Base-by-base conservation (phyloP, 2,329 filamentous ascomycete genomes). In the Aspergillus spinulosporus region DNA sequence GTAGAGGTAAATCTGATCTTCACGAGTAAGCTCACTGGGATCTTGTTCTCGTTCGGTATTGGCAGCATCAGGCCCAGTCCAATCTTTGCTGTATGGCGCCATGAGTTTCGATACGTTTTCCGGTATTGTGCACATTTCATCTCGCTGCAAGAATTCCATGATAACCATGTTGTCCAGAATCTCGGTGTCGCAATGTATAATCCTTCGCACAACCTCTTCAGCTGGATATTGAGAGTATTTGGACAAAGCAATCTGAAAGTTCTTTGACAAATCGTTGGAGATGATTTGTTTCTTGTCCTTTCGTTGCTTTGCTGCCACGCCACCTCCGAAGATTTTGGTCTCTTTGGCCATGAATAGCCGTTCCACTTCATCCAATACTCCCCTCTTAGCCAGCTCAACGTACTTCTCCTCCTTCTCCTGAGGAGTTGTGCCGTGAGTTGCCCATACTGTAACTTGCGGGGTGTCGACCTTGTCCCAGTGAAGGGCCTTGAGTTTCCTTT, bases 391-490 rank as follows among this genome's bases (percentile, higher is more conserved):
- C 58, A 99, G 83, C 68, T 97, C 94, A 39, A 88, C 86, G 70
- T 97, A 97, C 74, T 97, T 97, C 76, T 96, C 90, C 76, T 99
- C 94, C 69, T 92, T 90, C 59, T 89, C 89, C 71, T 95, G 88
- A 3, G 87, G 84, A n/a, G 90, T 95, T 4, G 90, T 88, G 31
- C 89, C 85, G 72, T 96, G 91, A 5, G 85, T 83, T 34, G 92
- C 92, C 93, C 93, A 97, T 66, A 97, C 90, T 52, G 93, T 97
- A 49, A 91, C 89, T 71, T 94, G 86, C 21, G 92, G 90, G 52
- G 89, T 84, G 74, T 99, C 94, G 53, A 99, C 91, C 80, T 97
- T 97, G 77, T 99, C 94, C 93, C 94, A 97, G 78, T 99, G 94
- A 64, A 99, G 82, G 57, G 93, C 93, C 85, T 99, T 99, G 74